Base-by-base conservation (phyloP, 2,329 filamentous ascomycete species). In the Lachnellula arida region DNA sequence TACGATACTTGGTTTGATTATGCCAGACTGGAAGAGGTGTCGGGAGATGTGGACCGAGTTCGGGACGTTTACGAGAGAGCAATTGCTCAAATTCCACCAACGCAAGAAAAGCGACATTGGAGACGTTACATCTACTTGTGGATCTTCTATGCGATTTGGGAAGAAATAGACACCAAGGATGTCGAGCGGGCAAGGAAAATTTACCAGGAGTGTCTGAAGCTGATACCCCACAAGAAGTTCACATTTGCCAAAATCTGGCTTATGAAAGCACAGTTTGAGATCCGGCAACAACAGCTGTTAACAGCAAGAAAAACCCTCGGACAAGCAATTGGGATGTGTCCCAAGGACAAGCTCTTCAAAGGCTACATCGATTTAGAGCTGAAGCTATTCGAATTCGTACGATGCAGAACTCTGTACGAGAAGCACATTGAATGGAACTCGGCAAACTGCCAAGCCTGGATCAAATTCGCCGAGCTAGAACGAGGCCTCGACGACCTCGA, bases 1-100 rank as follows among this genome's bases (percentile, higher is more conserved):
- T 99, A 99, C 76, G 94, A 99, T 68, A 82, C 86, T 12, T 99
- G 94, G 94, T 93, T 99, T 65, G 94, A 97, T 72, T 96, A 93
- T 71, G 91, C 92, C 25, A 82, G 89, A 7, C 76, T 99, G 6
- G 94, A 99, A 71, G 94, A 99, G 73, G 83, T 85, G 0, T 86
- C 89, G 1, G 89, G 89, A 8, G 89, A 97, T 68, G 75, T 82
- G 0, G 91, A 96, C 61, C 85, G 89, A 43, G 87, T 96, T 1
- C 85, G 94, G 35, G 94, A 99, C 63, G 85, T 96, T 14, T 99
- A 97, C 73, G 94, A 99, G 74, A 84, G 91, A 65, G 94, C 94
- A 2, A 96, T 99, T 64, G 91, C 94, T 5, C 93, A 99, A 68
- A 85, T 97, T 14, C 94, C 94, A 2, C 93, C 94, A 0, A 95